Evolutionary conservation across 805 yeast species (phyloP).

Genomic region (Zygoascus bituminiphila): DNA sequence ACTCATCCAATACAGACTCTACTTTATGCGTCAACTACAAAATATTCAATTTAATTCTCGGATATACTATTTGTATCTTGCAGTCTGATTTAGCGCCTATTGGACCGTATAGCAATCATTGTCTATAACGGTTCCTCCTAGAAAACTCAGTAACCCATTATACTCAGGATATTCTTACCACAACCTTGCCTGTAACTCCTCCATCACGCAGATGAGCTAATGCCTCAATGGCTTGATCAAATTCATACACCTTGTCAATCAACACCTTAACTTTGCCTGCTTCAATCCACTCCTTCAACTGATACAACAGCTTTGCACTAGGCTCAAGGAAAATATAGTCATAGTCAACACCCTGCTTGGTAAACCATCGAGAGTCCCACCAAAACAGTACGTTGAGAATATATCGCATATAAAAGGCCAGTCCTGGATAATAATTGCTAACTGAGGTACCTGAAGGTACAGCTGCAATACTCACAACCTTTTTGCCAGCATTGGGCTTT

Average conservation of each 20-base stretch:
- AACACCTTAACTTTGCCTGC: constrained; percentile 15
- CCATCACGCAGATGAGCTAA: constrained; percentile 10
- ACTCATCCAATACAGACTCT: too few species aligned
- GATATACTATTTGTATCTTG: too few species aligned
- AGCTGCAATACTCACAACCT: constrained; percentile 10
- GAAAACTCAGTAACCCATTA: too few species aligned
- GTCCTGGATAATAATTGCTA: too few species aligned
- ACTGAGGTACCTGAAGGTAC: constrained; percentile 9
- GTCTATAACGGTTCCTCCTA: too few species aligned
- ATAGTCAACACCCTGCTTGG: constrained; percentile 8
- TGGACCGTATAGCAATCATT: too few species aligned
- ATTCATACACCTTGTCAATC: constrained; percentile 10
- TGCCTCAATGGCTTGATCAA: constrained; percentile 11
- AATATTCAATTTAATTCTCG: too few species aligned
- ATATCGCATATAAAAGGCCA: not conserved
- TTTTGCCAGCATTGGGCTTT: constrained; percentile 11
- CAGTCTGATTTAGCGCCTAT: too few species aligned
- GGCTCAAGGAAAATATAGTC: constrained; percentile 6
- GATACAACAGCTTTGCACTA: constrained; percentile 1
- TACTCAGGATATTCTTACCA: constrained; percentile 3
- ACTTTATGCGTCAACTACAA: too few species aligned
- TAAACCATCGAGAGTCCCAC: not conserved
- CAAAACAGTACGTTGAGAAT: constrained; percentile 3
- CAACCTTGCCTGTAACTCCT: constrained; percentile 17
- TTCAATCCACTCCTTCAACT: constrained; percentile 9